phyloP scores from a whole-genome alignment of 148 eudicot genomes.

The Rheum nobile region DNA sequence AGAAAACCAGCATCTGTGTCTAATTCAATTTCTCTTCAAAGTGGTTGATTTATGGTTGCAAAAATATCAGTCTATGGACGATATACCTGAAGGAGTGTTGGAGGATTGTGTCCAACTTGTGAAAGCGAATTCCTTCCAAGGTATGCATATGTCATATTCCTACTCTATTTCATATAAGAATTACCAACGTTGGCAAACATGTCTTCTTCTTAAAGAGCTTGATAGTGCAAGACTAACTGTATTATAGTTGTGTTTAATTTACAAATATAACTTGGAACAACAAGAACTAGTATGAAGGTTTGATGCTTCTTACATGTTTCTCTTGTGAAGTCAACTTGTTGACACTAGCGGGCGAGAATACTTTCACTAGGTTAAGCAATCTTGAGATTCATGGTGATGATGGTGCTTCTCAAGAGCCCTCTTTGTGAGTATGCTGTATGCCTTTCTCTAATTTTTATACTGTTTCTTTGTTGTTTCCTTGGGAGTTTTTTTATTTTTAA shows the following conservation, averaged over 20 bases:
- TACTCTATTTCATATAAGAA: too few species aligned
- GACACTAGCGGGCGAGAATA: slow-evolving; percentile 59
- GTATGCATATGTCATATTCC: slow-evolving; percentile 14
- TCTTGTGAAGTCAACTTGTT: slow-evolving; percentile 57
- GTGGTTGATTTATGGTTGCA: slow-evolving; percentile 85
- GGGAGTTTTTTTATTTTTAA: neutral
- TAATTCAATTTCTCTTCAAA: too few species aligned
- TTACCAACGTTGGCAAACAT: too few species aligned
- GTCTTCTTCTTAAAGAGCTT: too few species aligned
- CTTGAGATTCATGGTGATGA: slow-evolving; percentile 78
- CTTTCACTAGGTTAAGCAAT: slow-evolving; percentile 52
- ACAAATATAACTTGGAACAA: too few species aligned
- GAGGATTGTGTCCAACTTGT: slow-evolving; percentile 93
- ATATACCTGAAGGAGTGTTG: slow-evolving; percentile 72
- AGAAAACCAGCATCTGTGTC: too few species aligned
- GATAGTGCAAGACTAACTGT: too few species aligned
- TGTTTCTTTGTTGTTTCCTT: neutral
- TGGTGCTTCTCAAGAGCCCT: slow-evolving; percentile 48
- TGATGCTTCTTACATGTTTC: too few species aligned
- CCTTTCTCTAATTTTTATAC: neutral
- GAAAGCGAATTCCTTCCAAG: slow-evolving; percentile 88
- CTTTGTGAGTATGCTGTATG: slow-evolving; percentile 57
- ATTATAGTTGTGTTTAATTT: too few species aligned
- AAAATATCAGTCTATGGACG: slow-evolving; percentile 85
- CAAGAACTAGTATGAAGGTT: too few species aligned